These are phyloP conservation scores for Plenodomus biglobosus DNA, from an alignment of 2,329 filamentous ascomycete genomes.

Conservation along the genomic window DNA sequence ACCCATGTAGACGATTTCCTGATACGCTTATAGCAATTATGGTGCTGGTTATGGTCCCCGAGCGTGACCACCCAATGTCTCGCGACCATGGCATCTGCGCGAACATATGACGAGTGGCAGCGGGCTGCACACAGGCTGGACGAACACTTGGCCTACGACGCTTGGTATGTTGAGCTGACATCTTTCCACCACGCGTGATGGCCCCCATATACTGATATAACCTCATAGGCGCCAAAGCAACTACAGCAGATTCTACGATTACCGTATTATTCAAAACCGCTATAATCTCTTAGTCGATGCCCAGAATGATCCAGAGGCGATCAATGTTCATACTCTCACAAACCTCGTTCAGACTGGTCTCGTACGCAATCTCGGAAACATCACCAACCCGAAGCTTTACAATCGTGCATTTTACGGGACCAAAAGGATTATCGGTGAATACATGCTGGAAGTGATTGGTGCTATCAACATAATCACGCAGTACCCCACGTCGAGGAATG, in stretches of 20 bases:
- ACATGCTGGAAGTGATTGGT: constrained; percentile 80
- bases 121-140: constrained; percentile 82
- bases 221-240: constrained; percentile 74
- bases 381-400: constrained; percentile 78
- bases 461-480: constrained; percentile 75
- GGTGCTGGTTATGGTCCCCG: constrained; percentile 67
- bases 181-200: neutral
- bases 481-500: constrained; percentile 59
- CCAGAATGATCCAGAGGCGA: constrained; percentile 68
- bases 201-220: constrained; percentile 4
- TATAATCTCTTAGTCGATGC: constrained; percentile 55
- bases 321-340: constrained; percentile 65
- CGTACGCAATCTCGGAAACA: constrained; percentile 87
- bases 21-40: constrained; percentile 60
- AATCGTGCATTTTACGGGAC: constrained; percentile 85
- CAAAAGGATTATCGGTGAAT: constrained; percentile 88
- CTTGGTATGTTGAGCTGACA: constrained; percentile 60
- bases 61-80: constrained; percentile 67
- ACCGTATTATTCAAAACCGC: constrained; percentile 77
- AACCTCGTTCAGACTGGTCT: constrained; percentile 76
- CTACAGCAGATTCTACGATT: constrained; percentile 81
- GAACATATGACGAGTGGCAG: constrained; percentile 82
- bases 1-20: constrained; percentile 25
- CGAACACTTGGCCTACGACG: constrained; percentile 73
- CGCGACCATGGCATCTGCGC: constrained; percentile 65